A percentile compares a stretch with the other conserved stretches of the same genome.
Evolutionary conservation across 31 red algal genomes (phyloP).

Genomic region (Bonnemaisonia californica): DNA sequence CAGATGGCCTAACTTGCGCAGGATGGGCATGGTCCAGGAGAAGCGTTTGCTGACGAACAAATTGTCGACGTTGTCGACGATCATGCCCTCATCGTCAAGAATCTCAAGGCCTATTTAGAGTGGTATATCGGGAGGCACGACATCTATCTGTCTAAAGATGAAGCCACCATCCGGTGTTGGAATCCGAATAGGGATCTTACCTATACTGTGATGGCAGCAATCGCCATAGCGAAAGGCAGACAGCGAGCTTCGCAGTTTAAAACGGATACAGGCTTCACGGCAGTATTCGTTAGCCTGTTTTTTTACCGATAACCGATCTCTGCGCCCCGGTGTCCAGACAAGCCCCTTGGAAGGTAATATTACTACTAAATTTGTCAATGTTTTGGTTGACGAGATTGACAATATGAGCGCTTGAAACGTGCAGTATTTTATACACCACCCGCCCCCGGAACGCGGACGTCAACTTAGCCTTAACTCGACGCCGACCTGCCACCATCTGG

Average conservation of each 20-base stretch:
- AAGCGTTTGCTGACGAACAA: background rate
- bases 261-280: background rate
- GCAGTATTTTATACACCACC: background rate
- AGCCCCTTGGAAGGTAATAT: background rate
- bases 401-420: background rate
- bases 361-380: background rate
- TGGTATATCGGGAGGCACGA: slow-evolving; percentile 8
- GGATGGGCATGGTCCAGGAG: background rate
- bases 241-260: background rate
- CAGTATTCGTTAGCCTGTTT: background rate
- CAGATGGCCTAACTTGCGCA: background rate
- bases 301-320: slow-evolving; percentile 33
- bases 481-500: background rate
- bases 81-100: background rate
- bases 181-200: slow-evolving; percentile 3
- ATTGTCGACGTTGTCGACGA: slow-evolving; percentile 11
- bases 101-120: slow-evolving; percentile 22
- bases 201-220: background rate
- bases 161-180: background rate
- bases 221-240: background rate
- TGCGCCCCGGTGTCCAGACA: slow-evolving; percentile 3
- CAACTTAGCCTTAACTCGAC: background rate
- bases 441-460: no score
- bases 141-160: background rate
- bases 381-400: background rate